Base-by-base conservation (phyloP, 2,329 filamentous ascomycete species). In the Talaromyces atroroseus region DNA sequence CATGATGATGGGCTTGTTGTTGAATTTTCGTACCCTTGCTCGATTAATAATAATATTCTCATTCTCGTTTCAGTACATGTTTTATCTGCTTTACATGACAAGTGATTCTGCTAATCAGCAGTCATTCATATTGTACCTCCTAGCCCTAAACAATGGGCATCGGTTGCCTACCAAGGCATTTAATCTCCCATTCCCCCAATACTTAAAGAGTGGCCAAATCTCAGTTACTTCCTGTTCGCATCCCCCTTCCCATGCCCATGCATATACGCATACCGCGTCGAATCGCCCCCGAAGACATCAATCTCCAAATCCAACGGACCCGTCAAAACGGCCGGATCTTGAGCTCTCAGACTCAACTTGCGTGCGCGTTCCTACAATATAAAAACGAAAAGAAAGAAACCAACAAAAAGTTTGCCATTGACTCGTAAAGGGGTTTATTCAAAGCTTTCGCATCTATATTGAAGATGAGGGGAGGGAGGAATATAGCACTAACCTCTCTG, bases 401-500 rank as follows among this genome's bases (percentile, higher is more conserved):
- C 26, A 7, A 29, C 5, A 10, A 42, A 18, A 10, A 18, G 38
- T 42, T 42, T 42, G 18, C 32, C 20, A n/a, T 16, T 49, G 52
- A 12, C n/a, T 23, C 45, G 49, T 38, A 36, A 40, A 32, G 5
- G 1, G 12, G 16, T 36, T 34, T 36, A 38, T 46, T 47, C 23
- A 16, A 5, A 26, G 16, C 20, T n/a, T 1, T 46, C 16, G 20
- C 8, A 23, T 46, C 16, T 20, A 23, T 23, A 46, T 5, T 18
- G 18, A 3, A 16, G 16, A 11, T 2, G 24, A 36, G 6, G 18
- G n/a, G 14, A 32, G 6, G 12, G 18, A 36, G n/a, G n/a, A n/a
- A n/a, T n/a, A n/a, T n/a, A n/a, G n/a, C n/a, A n/a, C 20, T 42
- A 20, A 69, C 67, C 66, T 69, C 66, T 10, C 61, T 60, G 57